phyloP scores from a whole-genome alignment of 805 yeast species.

The Yamadazyma takamatsuzukensis region DNA sequence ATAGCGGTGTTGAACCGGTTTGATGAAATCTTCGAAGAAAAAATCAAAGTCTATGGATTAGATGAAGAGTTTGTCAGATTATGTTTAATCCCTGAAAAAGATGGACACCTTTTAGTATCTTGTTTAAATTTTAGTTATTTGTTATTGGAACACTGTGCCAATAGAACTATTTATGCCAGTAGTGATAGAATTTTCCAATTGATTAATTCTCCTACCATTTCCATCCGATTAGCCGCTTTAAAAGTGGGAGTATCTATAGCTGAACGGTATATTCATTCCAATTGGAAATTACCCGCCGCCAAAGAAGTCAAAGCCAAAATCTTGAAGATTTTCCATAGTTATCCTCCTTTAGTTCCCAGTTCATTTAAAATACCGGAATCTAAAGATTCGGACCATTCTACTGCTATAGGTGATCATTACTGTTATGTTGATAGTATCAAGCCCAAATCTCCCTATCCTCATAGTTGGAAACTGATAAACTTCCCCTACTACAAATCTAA shows the following conservation, averaged over 20 bases:
- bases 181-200: conserved; percentile 56
- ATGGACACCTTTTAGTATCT: conserved; percentile 45
- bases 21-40: conserved; percentile 58
- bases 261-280: conserved; percentile 53
- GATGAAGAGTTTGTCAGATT: conserved; percentile 46
- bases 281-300: conserved; percentile 42
- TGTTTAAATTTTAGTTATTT: conserved; percentile 60
- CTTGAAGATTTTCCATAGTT: conserved; percentile 49
- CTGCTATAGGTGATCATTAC: conserved; percentile 36
- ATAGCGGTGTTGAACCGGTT: conserved; percentile 70
- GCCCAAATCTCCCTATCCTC: conserved; percentile 5
- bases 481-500: conserved; percentile 31
- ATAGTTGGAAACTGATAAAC: conserved; percentile 10
- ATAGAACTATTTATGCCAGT: conserved; percentile 66
- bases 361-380: conserved; percentile 10
- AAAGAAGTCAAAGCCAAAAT: conserved; percentile 43
- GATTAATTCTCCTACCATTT: conserved; percentile 55
- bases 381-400: conserved; percentile 8
- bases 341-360: conserved; percentile 47
- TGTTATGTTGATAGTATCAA: conserved; percentile 39
- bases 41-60: conserved; percentile 52
- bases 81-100: conserved; percentile 32
- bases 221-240: conserved; percentile 57
- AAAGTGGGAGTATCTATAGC: conserved; percentile 58
- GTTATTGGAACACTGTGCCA: conserved; percentile 65